Base-by-base conservation (phyloP, 305 asterid genomes). In the Fraxinus albicans region DNA sequence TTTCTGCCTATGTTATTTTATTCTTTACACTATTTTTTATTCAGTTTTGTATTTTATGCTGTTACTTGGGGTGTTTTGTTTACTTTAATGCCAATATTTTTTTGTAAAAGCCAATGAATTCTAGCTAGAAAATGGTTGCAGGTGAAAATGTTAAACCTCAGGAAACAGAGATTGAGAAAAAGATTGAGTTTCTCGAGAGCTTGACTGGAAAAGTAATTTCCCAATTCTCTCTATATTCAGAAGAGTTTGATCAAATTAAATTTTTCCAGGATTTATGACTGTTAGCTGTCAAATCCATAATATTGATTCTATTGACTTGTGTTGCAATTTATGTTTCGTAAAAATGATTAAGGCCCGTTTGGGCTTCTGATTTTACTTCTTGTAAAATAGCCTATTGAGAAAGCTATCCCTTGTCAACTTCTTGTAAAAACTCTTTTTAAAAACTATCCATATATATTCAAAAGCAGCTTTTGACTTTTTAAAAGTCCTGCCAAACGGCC, bases 121-220 rank as follows among this genome's bases (percentile, higher is more conserved):
- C 73, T 86, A 82, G 42, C 78, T 84, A 79, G 79, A 81, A 77
- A 81, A 82, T 86, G 88, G 85, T 86, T 88, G 90, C 97, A 96
- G 98, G 89, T 86, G 90, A 82, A 84, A 94, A 89, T 89, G 88
- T 84, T 86, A 89, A 87, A 83, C 89, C 94, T 81, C 91, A 92
- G 69, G 94, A 93, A 79, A 23, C 81, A 79, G 89, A 90, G 42
- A 90, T 96, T 84, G 99, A 96, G 94, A 91, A 83, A 78, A 96
- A 92, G 95, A 96, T 96, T 77, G 98, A 96, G 83, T 90, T 91
- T 80, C 94, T 96, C 76, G 98, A 96, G 91, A 89, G 88, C 88
- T 90, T 96, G 92, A 88, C 95, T 83, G 98, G 98, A 85, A 94
- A 84, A 79, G 99, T 96, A 92, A 85, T 87, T 84, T 80, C 80